Percentiles rank a stretch among this genome's conserved stretches.
Conservation (phyloP, 192 early-diverging fungal species). For the Lunasporangiospora selenospora region DNA sequence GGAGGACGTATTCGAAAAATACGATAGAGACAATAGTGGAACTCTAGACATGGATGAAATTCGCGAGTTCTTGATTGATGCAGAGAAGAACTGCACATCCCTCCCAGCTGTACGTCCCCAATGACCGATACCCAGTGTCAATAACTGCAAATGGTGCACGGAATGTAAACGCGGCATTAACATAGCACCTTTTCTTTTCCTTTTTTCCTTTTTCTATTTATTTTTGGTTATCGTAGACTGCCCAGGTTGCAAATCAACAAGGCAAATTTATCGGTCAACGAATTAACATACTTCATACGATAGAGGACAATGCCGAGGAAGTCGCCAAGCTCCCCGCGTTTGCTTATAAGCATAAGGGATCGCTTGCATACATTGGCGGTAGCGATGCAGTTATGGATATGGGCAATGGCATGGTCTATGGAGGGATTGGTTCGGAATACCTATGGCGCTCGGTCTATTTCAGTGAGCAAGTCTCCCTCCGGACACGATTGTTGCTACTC, state of each 20-base stretch:
- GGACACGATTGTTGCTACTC: constrained; percentile 44
- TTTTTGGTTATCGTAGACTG: constrained; percentile 49
- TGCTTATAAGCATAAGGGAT: constrained; percentile 68
- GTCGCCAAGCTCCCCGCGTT: constrained; percentile 59
- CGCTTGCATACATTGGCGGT: constrained; percentile 74
- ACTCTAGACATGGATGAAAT: constrained; percentile 61
- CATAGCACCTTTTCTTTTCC: background rate
- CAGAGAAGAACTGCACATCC: constrained; percentile 58
- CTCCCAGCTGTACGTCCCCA: constrained; percentile 56
- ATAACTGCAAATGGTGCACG: no score
- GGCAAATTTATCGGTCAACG: constrained; percentile 55
- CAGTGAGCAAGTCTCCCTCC: constrained; percentile 58
- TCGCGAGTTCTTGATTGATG: constrained; percentile 52
- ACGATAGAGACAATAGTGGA: constrained; percentile 58
- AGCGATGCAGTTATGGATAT: constrained; percentile 61
- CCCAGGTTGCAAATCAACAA: constrained; percentile 64
- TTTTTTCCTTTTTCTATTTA: constrained; percentile 8
- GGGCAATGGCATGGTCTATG: constrained; percentile 55
- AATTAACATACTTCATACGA: constrained; percentile 45
- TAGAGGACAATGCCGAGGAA: constrained; percentile 15
- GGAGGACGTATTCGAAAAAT: constrained; percentile 50
- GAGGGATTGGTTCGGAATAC: constrained; percentile 60
- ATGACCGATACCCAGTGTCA: no score
- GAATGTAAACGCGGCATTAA: background rate
- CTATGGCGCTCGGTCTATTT: constrained; percentile 64